Conservation (phyloP, 2,329 filamentous ascomycete genomes). For the Plectosphaerella cucumerina region DNA sequence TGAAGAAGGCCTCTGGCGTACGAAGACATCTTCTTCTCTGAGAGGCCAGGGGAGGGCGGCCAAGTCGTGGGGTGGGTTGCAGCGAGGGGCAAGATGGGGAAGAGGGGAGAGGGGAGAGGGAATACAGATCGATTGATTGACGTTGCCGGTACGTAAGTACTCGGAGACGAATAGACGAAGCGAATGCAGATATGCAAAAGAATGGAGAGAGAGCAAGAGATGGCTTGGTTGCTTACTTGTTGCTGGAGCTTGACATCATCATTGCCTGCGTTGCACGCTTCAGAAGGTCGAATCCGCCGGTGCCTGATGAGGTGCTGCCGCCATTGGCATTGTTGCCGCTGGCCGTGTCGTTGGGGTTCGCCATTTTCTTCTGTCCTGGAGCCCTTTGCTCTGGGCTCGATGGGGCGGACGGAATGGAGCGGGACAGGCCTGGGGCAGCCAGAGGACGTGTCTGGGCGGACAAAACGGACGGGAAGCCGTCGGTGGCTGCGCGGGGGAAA, state of each 20-base stretch:
- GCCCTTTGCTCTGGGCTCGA: no score
- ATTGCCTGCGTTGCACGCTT: constrained; percentile 58
- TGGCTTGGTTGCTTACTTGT: constrained; percentile 9
- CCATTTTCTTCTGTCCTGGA: background rate
- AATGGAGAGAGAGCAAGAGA: background rate
- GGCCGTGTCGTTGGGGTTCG: constrained; percentile 1
- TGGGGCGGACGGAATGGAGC: no score
- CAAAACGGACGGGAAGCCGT: background rate
- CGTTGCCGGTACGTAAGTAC: no score
- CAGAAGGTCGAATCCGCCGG: constrained; percentile 51
- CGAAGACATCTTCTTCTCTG: no score
- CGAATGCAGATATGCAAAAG: background rate
- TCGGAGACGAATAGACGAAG: background rate
- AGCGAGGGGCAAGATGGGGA: constrained; percentile 8
- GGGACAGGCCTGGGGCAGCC: no score
- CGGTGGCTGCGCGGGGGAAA: background rate
- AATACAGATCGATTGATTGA: no score
- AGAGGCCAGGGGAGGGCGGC: no score
- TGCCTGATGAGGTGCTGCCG: constrained; percentile 31
- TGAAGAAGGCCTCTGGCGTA: no score
- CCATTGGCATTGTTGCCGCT: background rate
- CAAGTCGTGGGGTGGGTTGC: no score
- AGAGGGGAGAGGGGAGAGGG: constrained; percentile 11
- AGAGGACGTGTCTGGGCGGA: no score
- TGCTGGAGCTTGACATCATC: constrained; percentile 50